These are phyloP conservation scores for Chalciporus sp. DNA, from an alignment of 1,284 basidiomycete genomes.

Conservation along the genomic window DNA sequence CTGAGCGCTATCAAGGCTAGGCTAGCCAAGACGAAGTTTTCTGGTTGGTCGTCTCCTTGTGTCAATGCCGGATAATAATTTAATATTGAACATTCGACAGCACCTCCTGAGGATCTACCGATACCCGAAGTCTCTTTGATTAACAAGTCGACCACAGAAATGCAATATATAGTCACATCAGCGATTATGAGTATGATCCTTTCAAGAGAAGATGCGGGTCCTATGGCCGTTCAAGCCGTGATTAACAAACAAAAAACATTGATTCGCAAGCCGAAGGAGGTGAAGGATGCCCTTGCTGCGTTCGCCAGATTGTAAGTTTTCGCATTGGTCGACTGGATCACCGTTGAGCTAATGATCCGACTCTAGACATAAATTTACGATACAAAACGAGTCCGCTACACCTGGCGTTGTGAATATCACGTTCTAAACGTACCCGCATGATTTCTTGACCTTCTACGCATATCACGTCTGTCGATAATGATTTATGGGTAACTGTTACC, in stretches of 20 bases:
- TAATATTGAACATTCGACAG: slow-evolving; percentile 10
- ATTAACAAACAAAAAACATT: slow-evolving; percentile 4
- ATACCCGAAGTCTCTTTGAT: slow-evolving; percentile 6
- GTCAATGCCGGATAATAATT: background rate
- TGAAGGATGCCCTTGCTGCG: slow-evolving; percentile 7
- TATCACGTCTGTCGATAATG: slow-evolving; percentile 10
- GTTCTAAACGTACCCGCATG: slow-evolving; percentile 16
- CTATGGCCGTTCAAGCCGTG: slow-evolving; percentile 17
- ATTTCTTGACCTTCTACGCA: background rate
- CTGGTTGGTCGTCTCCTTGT: slow-evolving; percentile 9
- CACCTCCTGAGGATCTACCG: slow-evolving; percentile 1
- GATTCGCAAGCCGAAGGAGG: background rate
- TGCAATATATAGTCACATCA: slow-evolving; percentile 8
- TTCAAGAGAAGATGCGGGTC: slow-evolving; percentile 17
- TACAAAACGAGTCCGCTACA: background rate
- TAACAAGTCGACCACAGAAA: slow-evolving; percentile 7
- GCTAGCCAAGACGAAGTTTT: slow-evolving; percentile 24
- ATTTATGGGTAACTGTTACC: slow-evolving; percentile 19
- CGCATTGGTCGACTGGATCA: background rate
- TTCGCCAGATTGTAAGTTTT: slow-evolving; percentile 16
- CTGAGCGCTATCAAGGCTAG: slow-evolving; percentile 15
- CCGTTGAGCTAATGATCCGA: slow-evolving; percentile 2
- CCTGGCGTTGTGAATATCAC: slow-evolving; percentile 18
- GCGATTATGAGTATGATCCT: slow-evolving; percentile 15
- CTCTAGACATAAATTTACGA: slow-evolving; percentile 14